Evolutionary conservation across 495 filamentous ascomycete species (phyloP).

Genomic region (Bombardia bombarda): DNA sequence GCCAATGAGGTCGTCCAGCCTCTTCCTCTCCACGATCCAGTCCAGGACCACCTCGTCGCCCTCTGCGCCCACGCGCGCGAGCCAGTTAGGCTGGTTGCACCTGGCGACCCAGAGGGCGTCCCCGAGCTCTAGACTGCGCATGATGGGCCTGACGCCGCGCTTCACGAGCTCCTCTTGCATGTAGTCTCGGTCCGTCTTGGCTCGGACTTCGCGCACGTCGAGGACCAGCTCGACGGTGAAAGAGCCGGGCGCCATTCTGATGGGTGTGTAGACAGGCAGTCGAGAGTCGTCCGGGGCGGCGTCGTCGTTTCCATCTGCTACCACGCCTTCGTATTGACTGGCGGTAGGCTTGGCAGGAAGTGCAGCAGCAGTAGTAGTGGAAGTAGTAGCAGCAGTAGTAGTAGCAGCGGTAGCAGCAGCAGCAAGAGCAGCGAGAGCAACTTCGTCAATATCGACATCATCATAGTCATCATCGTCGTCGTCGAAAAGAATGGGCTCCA

Average conservation of each 20-base stretch:
- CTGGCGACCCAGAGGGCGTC: conserved; percentile 80
- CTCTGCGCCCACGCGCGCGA: conserved; percentile 50
- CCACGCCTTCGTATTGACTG: conserved; percentile 26
- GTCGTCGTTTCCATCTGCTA: conserved; percentile 34
- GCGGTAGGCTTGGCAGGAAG: background rate
- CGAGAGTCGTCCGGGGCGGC: conserved; percentile 18
- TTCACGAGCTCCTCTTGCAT: conserved; percentile 65
- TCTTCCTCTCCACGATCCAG: conserved; percentile 76
- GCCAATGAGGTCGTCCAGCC: conserved; percentile 69
- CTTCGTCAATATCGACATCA: conserved; percentile 1
- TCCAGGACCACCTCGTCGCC: conserved; percentile 74
- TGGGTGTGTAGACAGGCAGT: conserved; percentile 49
- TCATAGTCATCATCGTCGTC: conserved; percentile 9
- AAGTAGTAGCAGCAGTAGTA: too few relatives aligned
- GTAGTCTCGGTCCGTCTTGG: conserved; percentile 72
- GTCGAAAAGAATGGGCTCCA: background rate
- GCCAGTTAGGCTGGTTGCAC: conserved; percentile 48
- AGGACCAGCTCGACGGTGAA: conserved; percentile 71
- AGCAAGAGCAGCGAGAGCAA: too few relatives aligned
- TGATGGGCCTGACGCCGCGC: conserved; percentile 55
- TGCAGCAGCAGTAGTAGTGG: too few relatives aligned
- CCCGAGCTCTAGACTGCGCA: conserved; percentile 62
- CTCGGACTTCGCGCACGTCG: conserved; percentile 69
- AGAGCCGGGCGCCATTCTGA: conserved; percentile 50
- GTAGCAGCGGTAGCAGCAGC: too few relatives aligned